Conservation (phyloP, 2,329 filamentous ascomycete species). For the Ophiostoma quercus region DNA sequence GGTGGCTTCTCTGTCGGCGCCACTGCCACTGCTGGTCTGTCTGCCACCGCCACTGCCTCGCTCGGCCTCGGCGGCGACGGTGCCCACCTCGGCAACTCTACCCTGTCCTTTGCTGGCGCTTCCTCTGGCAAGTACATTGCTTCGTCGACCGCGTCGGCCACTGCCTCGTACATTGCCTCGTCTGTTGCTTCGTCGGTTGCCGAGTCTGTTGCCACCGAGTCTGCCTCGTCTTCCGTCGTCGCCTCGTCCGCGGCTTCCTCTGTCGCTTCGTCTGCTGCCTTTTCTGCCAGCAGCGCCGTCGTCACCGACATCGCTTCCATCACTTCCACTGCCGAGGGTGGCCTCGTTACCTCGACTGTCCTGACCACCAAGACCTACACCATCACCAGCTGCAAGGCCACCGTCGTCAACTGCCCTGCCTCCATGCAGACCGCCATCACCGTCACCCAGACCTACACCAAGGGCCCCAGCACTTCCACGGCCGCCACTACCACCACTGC, state of each 20-base stretch:
- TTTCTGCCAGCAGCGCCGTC: not conserved
- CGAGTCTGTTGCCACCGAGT: not conserved
- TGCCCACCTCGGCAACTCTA: constrained; percentile 3
- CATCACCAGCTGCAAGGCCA: constrained; percentile 32
- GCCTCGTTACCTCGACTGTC: constrained; percentile 27
- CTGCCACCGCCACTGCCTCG: not conserved
- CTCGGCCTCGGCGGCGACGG: not conserved
- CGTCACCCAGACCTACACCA: constrained; percentile 29
- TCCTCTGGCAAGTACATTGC: not conserved
- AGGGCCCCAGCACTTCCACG: not conserved
- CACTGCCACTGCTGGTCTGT: not conserved
- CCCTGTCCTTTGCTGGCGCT: not conserved
- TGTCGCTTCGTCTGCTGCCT: not conserved
- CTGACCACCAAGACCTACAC: constrained; percentile 31
- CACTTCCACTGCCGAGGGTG: not conserved
- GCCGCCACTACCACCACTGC: constrained; percentile 15
- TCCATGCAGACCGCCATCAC: constrained; percentile 30
- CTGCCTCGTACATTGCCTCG: not conserved
- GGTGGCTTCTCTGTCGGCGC: not conserved
- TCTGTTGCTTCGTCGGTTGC: constrained; percentile 13
- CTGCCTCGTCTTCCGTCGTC: not conserved
- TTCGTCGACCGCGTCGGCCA: not conserved
- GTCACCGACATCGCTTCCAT: constrained; percentile 15
- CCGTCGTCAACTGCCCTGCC: constrained; percentile 33
- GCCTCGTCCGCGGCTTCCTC: not conserved